These are phyloP conservation scores for Afroboletus lepidellus DNA, from an alignment of 1,284 basidiomycete species.

Conservation along the genomic window DNA sequence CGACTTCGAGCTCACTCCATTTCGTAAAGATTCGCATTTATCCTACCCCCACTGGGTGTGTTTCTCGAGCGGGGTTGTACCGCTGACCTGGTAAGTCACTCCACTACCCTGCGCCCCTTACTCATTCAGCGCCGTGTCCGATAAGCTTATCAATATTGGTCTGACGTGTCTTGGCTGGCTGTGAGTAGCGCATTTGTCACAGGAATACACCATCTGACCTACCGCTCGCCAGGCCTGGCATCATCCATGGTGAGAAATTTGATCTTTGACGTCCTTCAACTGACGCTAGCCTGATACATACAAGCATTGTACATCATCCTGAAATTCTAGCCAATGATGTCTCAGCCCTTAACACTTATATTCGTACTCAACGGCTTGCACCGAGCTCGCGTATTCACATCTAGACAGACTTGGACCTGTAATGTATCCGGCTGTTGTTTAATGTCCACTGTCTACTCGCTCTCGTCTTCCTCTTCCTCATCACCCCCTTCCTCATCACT, in stretches of 20 bases:
- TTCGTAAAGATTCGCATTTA: conserved; percentile 55
- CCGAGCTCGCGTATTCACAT: too few species aligned
- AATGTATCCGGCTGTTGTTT: conserved; percentile 7
- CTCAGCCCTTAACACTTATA: background rate
- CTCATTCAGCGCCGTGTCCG: conserved; percentile 1
- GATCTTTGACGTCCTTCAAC: background rate
- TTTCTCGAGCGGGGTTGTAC: conserved; percentile 77
- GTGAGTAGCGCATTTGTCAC: conserved; percentile 38
- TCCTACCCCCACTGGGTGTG: conserved; percentile 77
- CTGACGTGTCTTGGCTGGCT: conserved; percentile 50
- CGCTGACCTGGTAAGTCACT: conserved; percentile 56
- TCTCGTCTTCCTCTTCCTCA: conserved; percentile 21
- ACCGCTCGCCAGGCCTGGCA: conserved; percentile 53
- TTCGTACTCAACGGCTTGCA: background rate
- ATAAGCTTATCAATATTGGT: conserved; percentile 64
- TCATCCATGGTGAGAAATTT: conserved; percentile 60
- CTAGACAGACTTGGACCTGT: background rate
- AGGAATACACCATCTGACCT: conserved; percentile 5
- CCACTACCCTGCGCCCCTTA: background rate
- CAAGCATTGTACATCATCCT: conserved; percentile 75
- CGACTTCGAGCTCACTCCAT: conserved; percentile 11
- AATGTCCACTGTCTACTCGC: conserved; percentile 15
- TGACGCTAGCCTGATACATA: background rate
- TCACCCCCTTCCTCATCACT: background rate
- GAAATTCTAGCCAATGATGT: conserved; percentile 44